These are phyloP conservation scores for Vigna angularis DNA, from an alignment of 306 rosid genomes.

Conservation along the genomic window DNA sequence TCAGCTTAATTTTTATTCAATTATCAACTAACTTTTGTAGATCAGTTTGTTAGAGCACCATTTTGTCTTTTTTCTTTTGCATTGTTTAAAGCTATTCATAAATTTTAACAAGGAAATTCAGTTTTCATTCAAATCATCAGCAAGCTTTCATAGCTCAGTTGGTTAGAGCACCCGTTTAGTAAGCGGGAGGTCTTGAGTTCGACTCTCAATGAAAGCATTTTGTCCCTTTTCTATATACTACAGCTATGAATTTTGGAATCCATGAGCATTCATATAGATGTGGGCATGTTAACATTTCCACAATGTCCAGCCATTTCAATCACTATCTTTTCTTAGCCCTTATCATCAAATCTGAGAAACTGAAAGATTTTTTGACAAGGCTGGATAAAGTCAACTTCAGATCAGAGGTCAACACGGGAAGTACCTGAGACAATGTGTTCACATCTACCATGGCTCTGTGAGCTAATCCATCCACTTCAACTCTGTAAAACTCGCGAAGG, in stretches of 20 bases:
- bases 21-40: too few relatives aligned
- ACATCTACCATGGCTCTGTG: conserved; percentile 87
- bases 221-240: too few relatives aligned
- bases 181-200: conserved; percentile 74
- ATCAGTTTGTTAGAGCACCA: too few relatives aligned
- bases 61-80: too few relatives aligned
- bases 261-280: too few relatives aligned
- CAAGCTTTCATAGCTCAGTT: conserved; percentile 53
- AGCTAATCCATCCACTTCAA: conserved; percentile 62
- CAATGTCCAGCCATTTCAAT: background rate
- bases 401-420: conserved; percentile 59
- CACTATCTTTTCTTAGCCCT: conserved; percentile 42
- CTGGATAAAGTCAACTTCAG: conserved; percentile 55
- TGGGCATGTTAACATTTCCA: background rate
- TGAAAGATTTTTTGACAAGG: conserved; percentile 63
- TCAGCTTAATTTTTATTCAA: too few relatives aligned
- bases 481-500: conserved; percentile 51
- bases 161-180: conserved; percentile 72
- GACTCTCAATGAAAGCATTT: conserved; percentile 59
- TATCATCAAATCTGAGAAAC: conserved; percentile 48
- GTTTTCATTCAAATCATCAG: too few relatives aligned
- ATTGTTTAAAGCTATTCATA: too few relatives aligned
- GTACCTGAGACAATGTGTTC: conserved; percentile 53
- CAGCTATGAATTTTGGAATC: too few relatives aligned
- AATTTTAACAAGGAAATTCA: too few relatives aligned